Evolutionary conservation across 805 yeast species (phyloP).

Genomic region (Metschnikowia lunata): DNA sequence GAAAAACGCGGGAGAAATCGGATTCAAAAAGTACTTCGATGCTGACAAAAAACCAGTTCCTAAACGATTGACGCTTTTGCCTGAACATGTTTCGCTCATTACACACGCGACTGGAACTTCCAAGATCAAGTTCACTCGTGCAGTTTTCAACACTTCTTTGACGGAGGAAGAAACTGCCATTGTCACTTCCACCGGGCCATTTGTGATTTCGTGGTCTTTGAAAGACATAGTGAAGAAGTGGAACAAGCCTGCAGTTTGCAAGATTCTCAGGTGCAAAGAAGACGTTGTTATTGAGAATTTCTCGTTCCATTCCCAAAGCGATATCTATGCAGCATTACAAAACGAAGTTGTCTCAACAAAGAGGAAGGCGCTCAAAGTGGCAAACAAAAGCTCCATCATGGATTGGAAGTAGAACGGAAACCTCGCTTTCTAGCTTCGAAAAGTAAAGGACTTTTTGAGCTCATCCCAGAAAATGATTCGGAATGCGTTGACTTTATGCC

Average conservation of each 20-base stretch:
- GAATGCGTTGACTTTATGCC: conserved; percentile 60
- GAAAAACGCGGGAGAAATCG: conserved; percentile 53
- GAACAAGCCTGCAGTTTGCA: conserved; percentile 45
- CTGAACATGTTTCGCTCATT: conserved; percentile 57
- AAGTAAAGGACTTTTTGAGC: conserved; percentile 49
- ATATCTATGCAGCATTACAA: conserved; percentile 67
- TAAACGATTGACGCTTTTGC: conserved; percentile 58
- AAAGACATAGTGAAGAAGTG: conserved; percentile 52
- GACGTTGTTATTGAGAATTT: conserved; percentile 74
- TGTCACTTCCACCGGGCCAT: conserved; percentile 77
- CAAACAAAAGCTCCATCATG: conserved; percentile 7
- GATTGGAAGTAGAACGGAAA: background rate
- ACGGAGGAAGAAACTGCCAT: conserved; percentile 63
- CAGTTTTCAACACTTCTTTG: conserved; percentile 72
- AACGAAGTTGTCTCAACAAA: conserved; percentile 74
- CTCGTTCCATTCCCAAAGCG: conserved; percentile 65
- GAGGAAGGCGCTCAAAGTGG: conserved; percentile 53
- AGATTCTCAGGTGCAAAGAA: conserved; percentile 57
- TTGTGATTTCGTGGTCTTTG: conserved; percentile 76
- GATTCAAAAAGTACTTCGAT: conserved; percentile 62
- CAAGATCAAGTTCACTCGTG: conserved; percentile 58
- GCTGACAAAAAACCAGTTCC: conserved; percentile 66
- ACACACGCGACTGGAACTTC: conserved; percentile 1
- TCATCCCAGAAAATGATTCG: conserved; percentile 58
- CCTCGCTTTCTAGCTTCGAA: conserved; percentile 18